Base-by-base conservation (phyloP, 2,329 filamentous ascomycete genomes). In the Ophiostoma ulmi region DNA sequence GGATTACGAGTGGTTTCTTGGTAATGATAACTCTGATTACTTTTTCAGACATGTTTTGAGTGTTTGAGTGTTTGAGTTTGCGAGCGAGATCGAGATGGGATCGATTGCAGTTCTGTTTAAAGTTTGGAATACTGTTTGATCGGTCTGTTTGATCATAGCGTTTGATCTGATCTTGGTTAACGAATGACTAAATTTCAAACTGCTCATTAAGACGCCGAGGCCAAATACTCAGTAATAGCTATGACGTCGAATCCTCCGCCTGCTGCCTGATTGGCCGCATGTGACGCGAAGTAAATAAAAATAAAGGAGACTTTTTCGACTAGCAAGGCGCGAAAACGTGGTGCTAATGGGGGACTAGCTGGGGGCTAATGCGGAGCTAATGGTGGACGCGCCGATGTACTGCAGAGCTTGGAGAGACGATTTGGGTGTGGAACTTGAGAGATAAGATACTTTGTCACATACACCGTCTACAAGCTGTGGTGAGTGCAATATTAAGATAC, bases 201-300 rank as follows among this genome's bases (percentile, higher is more conserved):
- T 0, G 7, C 44, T 35, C 31, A 31, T 31, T 31, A 31, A 31
- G 31, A 31, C 31, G 31, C 31, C 31, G 31, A 31, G 31, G 31
- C 31, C 31, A 31, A 31, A 31, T 31, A 31, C 31, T 26, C 10
- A 14, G 48, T 41, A 17, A 2, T n/a, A 55, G 22, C n/a, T 31
- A 39, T 63, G 69, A 58, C 63, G 44, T 70, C 22, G 31, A 8
- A 39, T 26, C 31, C 38, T 17, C 8, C 8, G 38, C 14, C 36
- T 69, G 52, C 20, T 71, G 38, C 14, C 36, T 69, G 52, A 35
- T 71, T 69, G 70, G 70, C 63, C n/a, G 38, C 31, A 38, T 20
- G 48, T 68, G 64, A 67, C 70, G 68, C 68, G 68, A 71, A 71
- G 70, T 71, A 71, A 71, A 71, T 71, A 71, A 67, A 71, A 58